These are phyloP conservation scores for Dissophora ornata DNA, from an alignment of 192 early-diverging fungal species.

Conservation along the genomic window DNA sequence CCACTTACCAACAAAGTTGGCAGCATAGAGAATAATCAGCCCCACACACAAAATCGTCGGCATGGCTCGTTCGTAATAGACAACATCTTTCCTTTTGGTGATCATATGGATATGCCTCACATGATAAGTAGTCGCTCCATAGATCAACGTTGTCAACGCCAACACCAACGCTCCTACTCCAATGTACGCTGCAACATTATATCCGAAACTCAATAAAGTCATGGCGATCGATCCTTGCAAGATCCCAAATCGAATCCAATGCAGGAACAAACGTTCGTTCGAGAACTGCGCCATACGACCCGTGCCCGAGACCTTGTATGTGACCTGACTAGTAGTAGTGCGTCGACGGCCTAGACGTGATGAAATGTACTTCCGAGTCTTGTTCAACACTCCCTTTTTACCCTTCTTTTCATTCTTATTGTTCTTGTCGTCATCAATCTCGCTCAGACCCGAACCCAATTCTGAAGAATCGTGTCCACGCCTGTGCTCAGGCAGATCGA, in stretches of 20 bases:
- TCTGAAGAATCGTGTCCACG: neutral
- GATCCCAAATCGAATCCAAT: conserved; percentile 46
- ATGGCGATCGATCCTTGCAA: conserved; percentile 36
- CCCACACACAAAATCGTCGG: conserved; percentile 29
- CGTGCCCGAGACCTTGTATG: conserved; percentile 12
- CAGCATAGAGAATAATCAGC: conserved; percentile 9
- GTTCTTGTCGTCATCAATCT: conserved; percentile 14
- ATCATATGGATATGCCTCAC: conserved; percentile 36
- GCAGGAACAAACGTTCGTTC: conserved; percentile 51
- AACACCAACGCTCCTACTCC: conserved; percentile 30
- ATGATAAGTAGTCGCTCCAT: conserved; percentile 36
- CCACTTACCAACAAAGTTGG: conserved; percentile 44
- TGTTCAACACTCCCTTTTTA: neutral
- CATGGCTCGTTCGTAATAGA: conserved; percentile 9
- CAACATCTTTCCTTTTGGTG: conserved; percentile 35
- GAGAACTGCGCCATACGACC: conserved; percentile 46
- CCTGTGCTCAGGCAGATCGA: conserved; percentile 21
- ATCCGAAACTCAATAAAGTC: conserved; percentile 35
- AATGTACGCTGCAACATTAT: conserved; percentile 15
- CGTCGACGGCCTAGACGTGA: conserved; percentile 14
- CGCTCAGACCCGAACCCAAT: neutral
- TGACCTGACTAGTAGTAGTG: neutral
- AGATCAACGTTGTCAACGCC: conserved; percentile 28
- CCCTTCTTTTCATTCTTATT: neutral
- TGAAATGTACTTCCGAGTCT: conserved; percentile 34